Conservation (phyloP, 805 yeast genomes). For the Phaffomyces thermotolerans region DNA sequence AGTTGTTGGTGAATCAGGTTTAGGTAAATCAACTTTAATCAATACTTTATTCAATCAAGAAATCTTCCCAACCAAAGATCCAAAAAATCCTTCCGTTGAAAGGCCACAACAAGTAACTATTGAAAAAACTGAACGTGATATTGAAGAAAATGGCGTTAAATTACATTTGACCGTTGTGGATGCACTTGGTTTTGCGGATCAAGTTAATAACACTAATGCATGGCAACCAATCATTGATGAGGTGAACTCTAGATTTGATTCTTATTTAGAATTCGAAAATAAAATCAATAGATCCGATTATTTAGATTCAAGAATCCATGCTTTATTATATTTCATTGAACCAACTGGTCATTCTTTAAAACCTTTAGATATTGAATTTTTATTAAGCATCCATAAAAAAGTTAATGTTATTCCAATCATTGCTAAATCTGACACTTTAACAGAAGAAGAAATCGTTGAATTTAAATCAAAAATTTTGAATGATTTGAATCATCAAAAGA, state of each 20-base stretch:
- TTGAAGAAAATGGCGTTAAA: conserved; percentile 91
- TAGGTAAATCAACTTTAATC: conserved; percentile 88
- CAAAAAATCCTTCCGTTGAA: conserved; percentile 37
- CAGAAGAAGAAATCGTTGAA: conserved; percentile 71
- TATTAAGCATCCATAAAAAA: conserved; percentile 81
- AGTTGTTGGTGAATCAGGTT: conserved; percentile 87
- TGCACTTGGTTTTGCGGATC: conserved; percentile 93
- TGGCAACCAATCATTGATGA: conserved; percentile 93
- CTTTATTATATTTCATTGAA: conserved; percentile 87
- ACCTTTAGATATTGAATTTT: conserved; percentile 81
- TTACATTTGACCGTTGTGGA: conserved; percentile 78
- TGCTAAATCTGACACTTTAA: conserved; percentile 89
- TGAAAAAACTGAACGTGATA: conserved; percentile 55
- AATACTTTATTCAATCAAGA: conserved; percentile 80
- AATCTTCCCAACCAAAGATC: conserved; percentile 38
- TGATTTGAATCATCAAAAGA: conserved; percentile 69
- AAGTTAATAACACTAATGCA: conserved; percentile 66
- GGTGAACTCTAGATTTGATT: conserved; percentile 78
- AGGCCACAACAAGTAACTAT: conserved; percentile 44
- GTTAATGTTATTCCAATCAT: conserved; percentile 92
- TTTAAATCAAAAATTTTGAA: conserved; percentile 74
- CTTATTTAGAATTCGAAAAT: conserved; percentile 84
- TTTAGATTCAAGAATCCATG: conserved; percentile 84
- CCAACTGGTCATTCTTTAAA: conserved; percentile 94
- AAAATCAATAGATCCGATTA: conserved; percentile 65